These are phyloP conservation scores for Telopea speciosissima DNA, from an alignment of 177 flowering plant species.

Conservation along the genomic window DNA sequence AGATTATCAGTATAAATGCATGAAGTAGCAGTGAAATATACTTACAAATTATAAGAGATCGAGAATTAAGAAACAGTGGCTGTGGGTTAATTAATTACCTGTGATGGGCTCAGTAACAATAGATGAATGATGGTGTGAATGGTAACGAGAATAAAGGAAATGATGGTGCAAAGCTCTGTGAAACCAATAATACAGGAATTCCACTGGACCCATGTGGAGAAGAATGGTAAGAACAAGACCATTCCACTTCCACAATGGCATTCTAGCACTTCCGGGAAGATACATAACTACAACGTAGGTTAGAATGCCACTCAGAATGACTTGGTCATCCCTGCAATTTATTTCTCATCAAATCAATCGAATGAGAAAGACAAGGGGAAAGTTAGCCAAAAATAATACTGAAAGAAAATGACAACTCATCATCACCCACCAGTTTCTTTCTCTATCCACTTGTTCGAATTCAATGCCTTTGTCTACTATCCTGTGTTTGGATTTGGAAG, in stretches of 20 bases:
- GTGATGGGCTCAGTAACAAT: slow-evolving; percentile 83
- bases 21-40: too few relatives aligned
- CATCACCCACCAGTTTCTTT: slow-evolving; percentile 55
- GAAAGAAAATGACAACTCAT: too few relatives aligned
- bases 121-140: slow-evolving; percentile 86
- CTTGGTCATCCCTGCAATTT: slow-evolving; percentile 67
- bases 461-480: slow-evolving; percentile 63
- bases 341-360: not conserved
- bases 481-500: slow-evolving; percentile 50
- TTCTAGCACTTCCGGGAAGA: slow-evolving; percentile 5
- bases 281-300: slow-evolving; percentile 20
- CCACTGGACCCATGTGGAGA: slow-evolving; percentile 62
- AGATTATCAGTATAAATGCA: too few relatives aligned
- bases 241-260: slow-evolving; percentile 56
- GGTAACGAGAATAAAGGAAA: slow-evolving; percentile 75
- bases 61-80: slow-evolving; percentile 11
- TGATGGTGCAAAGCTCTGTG: slow-evolving; percentile 87
- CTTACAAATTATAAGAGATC: too few relatives aligned
- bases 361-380: too few relatives aligned
- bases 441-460: slow-evolving; percentile 80
- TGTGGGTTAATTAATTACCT: slow-evolving; percentile 44
- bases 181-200: slow-evolving; percentile 82
- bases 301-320: slow-evolving; percentile 41
- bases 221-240: slow-evolving; percentile 36
- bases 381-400: too few relatives aligned